Evolutionary conservation across 148 eudicot species (phyloP).

Genomic region (Silene latifolia): DNA sequence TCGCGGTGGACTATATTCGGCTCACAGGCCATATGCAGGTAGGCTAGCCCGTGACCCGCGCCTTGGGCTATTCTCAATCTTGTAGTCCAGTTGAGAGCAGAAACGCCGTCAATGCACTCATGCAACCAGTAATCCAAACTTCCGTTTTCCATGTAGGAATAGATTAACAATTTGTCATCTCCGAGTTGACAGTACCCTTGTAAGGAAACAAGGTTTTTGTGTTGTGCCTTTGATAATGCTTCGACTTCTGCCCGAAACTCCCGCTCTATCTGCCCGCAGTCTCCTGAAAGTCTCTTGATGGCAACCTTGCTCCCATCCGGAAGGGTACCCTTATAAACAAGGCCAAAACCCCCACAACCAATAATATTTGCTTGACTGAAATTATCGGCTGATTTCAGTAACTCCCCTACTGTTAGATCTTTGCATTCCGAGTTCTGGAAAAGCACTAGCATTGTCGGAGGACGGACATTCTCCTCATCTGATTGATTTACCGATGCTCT

Average conservation of each 20-base stretch:
- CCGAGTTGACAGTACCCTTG: constrained; percentile 83
- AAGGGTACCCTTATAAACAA: constrained; percentile 76
- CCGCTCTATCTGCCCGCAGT: constrained; percentile 94
- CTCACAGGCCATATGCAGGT: constrained; percentile 59
- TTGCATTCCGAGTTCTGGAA: constrained; percentile 67
- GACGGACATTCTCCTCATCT: constrained; percentile 45
- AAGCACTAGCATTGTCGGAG: constrained; percentile 54
- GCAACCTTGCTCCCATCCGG: constrained; percentile 75
- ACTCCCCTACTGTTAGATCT: constrained; percentile 59
- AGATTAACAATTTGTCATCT: constrained; percentile 67
- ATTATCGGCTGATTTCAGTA: constrained; percentile 75
- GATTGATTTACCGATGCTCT: constrained; percentile 29
- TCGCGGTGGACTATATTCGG: constrained; percentile 84
- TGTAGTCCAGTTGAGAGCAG: constrained; percentile 57
- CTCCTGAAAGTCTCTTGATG: constrained; percentile 86
- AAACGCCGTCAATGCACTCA: constrained; percentile 64
- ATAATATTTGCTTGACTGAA: constrained; percentile 82
- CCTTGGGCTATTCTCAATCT: constrained; percentile 89
- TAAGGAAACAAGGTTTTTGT: constrained; percentile 82
- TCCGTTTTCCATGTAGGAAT: constrained; percentile 90
- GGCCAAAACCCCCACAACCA: constrained; percentile 93
- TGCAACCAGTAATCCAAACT: constrained; percentile 95
- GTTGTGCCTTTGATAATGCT: constrained; percentile 88
- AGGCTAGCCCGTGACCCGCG: constrained; percentile 69
- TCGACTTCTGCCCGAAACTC: constrained; percentile 94